Percentiles rank a stretch among this genome's conserved stretches.
phyloP scores from a whole-genome alignment of 495 filamentous ascomycete genomes.

The Penicillium coffeae region DNA sequence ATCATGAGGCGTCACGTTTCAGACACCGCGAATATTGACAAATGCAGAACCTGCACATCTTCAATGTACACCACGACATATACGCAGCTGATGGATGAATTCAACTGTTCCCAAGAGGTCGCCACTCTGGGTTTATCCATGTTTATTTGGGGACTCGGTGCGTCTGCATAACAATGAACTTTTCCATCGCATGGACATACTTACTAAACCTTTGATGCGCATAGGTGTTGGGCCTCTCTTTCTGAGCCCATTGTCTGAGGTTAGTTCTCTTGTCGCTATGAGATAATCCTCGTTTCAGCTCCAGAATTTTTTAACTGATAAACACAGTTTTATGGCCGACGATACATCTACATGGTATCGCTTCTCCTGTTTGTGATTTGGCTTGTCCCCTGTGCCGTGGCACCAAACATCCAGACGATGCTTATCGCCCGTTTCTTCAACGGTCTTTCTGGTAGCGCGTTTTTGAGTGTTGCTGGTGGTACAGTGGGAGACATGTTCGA shows the following conservation, averaged over 20 bases:
- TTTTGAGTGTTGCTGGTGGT: conserved; percentile 84
- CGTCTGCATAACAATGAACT: conserved; percentile 18
- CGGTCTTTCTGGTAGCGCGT: conserved; percentile 81
- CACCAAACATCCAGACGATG: conserved; percentile 78
- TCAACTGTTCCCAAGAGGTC: conserved; percentile 62
- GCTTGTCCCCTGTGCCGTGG: conserved; percentile 84
- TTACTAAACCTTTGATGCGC: conserved; percentile 5
- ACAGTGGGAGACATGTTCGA: conserved; percentile 88
- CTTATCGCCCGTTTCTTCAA: conserved; percentile 79
- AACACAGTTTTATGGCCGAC: conserved; percentile 81
- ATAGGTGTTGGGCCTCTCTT: conserved; percentile 69
- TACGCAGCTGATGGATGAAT: conserved; percentile 73
- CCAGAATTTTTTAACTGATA: conserved; percentile 14
- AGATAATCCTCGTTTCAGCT: no score
- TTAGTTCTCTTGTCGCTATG: no score
- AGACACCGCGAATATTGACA: not conserved
- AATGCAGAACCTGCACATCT: conserved; percentile 73
- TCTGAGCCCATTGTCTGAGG: conserved; percentile 61
- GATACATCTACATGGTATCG: conserved; percentile 77
- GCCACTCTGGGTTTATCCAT: conserved; percentile 77
- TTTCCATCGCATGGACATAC: conserved; percentile 10
- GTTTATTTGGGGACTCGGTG: conserved; percentile 67
- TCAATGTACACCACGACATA: conserved; percentile 90
- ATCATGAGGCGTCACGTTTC: not conserved
- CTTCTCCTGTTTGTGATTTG: conserved; percentile 79